Evolutionary conservation across 805 yeast species (phyloP).

Genomic region (Lipomyces starkeyi): DNA sequence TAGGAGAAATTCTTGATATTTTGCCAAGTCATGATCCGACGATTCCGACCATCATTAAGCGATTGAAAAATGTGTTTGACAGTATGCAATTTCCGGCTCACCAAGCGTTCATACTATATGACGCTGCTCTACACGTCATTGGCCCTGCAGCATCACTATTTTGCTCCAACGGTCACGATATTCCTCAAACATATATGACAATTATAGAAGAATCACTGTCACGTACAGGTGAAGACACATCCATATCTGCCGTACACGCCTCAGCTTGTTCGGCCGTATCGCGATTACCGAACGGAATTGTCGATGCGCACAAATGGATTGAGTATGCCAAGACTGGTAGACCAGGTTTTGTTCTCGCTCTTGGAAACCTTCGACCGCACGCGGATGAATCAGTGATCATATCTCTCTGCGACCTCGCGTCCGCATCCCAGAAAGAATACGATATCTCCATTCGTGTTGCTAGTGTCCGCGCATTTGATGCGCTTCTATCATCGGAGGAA

Average conservation of each 20-base stretch:
- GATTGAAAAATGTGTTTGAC: slow-evolving; percentile 15
- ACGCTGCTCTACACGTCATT: slow-evolving; percentile 28
- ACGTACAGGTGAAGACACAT: slow-evolving; percentile 27
- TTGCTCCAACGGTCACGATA: slow-evolving; percentile 36
- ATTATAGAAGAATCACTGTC: slow-evolving; percentile 27
- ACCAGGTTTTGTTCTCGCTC: slow-evolving; percentile 25
- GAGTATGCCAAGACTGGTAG: slow-evolving; percentile 17
- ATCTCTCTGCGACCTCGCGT: slow-evolving; percentile 14
- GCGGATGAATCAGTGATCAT: background rate
- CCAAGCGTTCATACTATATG: slow-evolving; percentile 20
- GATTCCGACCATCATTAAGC: background rate
- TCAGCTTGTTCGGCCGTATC: slow-evolving; percentile 15
- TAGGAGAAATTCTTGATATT: slow-evolving; percentile 38
- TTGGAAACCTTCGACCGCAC: slow-evolving; percentile 5
- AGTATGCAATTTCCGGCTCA: slow-evolving; percentile 20
- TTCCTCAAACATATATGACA: slow-evolving; percentile 46
- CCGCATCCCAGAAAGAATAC: slow-evolving; percentile 8
- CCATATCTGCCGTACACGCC: slow-evolving; percentile 5
- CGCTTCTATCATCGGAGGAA: slow-evolving; percentile 3
- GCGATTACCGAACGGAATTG: slow-evolving; percentile 2
- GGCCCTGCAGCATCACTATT: slow-evolving; percentile 8
- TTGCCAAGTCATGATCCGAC: background rate
- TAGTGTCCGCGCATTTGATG: slow-evolving; percentile 10
- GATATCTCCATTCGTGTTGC: slow-evolving; percentile 16
- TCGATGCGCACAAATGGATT: slow-evolving; percentile 14